phyloP scores from a whole-genome alignment of 116 monocot species.

The Zostera marina region DNA sequence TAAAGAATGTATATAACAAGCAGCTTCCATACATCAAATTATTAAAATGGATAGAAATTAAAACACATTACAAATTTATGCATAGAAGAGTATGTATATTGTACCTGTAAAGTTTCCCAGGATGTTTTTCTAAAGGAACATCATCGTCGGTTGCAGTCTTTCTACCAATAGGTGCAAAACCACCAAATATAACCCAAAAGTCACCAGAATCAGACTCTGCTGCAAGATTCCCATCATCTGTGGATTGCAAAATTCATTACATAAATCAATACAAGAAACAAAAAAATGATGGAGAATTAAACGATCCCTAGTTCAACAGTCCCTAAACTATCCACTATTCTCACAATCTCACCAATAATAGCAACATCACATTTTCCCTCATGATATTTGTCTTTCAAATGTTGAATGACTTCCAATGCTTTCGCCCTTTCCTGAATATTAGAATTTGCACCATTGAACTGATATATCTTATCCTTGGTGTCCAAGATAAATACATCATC shows the following conservation, averaged over 20 bases:
- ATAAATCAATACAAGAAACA: neutral
- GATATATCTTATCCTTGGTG: constrained; percentile 82
- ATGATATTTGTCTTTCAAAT: constrained; percentile 84
- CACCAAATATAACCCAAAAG: constrained; percentile 95
- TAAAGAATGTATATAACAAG: too few species aligned
- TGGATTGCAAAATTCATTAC: neutral
- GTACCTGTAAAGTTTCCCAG: constrained; percentile 64
- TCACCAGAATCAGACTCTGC: constrained; percentile 34
- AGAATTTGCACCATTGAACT: constrained; percentile 94
- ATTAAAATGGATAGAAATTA: too few species aligned
- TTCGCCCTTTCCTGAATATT: constrained; percentile 99
- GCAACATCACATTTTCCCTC: constrained; percentile 83
- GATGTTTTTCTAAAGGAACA: constrained; percentile 22
- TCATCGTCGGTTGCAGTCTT: constrained; percentile 52
- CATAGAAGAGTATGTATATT: neutral
- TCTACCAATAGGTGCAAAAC: constrained; percentile 88
- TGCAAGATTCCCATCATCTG: constrained; percentile 81
- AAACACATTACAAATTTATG: too few species aligned
- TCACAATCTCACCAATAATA: constrained; percentile 54
- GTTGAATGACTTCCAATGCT: constrained; percentile 82
- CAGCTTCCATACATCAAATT: too few species aligned
- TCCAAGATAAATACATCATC: constrained; percentile 98
- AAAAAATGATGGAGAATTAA: neutral
- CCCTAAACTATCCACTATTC: too few species aligned
- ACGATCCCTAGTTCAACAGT: too few species aligned